phyloP scores from a whole-genome alignment of 2,329 filamentous ascomycete genomes.

The Hymenoscyphus infarciens region DNA sequence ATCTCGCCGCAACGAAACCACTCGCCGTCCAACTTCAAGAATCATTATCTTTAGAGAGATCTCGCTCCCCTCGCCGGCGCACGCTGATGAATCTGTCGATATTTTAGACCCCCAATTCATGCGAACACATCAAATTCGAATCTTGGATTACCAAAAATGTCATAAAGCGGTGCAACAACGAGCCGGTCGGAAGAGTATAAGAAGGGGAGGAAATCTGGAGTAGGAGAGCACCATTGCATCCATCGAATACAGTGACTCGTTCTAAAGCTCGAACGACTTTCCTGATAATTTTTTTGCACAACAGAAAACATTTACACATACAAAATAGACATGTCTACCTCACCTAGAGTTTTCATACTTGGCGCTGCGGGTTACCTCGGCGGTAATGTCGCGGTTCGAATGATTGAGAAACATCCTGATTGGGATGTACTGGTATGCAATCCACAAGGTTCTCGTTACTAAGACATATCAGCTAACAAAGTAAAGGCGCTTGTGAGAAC shows the following conservation, averaged over 20 bases:
- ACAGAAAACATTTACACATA: no score
- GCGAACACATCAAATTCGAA: not conserved
- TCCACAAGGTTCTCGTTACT: not conserved
- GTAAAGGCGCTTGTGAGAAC: slow-evolving; percentile 20
- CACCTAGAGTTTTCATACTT: slow-evolving; percentile 26
- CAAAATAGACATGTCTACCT: not conserved
- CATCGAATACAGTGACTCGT: no score
- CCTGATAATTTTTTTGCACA: no score
- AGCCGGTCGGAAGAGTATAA: not conserved
- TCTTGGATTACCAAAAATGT: not conserved
- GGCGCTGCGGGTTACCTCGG: slow-evolving; percentile 28
- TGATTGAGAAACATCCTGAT: slow-evolving; percentile 24
- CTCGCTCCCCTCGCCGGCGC: not conserved
- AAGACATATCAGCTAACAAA: not conserved
- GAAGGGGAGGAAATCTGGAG: not conserved
- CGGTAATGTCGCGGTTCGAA: slow-evolving; percentile 17
- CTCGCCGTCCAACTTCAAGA: no score
- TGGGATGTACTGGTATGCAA: slow-evolving; percentile 17
- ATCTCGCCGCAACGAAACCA: not conserved
- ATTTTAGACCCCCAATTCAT: not conserved
- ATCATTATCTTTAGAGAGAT: no score
- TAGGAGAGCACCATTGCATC: not conserved
- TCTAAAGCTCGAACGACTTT: no score
- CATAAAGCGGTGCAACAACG: not conserved
- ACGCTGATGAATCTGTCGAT: not conserved